phyloP scores from a whole-genome alignment of 345 rosid species.

The Heritiera fomes region DNA sequence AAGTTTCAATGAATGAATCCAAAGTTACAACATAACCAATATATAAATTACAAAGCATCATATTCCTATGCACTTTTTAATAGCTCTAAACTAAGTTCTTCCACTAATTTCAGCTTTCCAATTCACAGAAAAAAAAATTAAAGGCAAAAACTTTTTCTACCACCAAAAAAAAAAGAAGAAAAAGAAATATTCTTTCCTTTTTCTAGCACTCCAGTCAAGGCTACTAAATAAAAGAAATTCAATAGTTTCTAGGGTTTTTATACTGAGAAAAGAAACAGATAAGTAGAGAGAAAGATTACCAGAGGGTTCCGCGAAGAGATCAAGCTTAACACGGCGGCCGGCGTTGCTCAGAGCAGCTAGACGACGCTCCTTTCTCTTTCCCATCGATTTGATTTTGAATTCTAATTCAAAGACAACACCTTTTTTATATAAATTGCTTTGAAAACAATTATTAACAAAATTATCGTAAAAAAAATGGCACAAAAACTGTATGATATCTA shows the following conservation, averaged over 20 bases:
- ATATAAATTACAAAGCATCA: neutral
- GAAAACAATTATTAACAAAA: too few relatives aligned
- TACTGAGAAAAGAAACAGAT: neutral
- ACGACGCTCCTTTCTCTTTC: conserved; percentile 92
- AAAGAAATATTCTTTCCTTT: neutral
- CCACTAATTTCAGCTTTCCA: neutral
- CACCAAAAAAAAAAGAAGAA: too few relatives aligned
- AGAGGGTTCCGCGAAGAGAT: conserved; percentile 97
- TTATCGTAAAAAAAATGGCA: too few relatives aligned
- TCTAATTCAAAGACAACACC: neutral
- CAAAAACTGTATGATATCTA: too few relatives aligned
- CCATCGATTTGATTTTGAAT: conserved; percentile 47
- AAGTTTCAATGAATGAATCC: conserved; percentile 1
- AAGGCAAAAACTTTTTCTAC: neutral
- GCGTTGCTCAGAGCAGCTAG: conserved; percentile 73
- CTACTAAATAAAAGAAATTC: neutral
- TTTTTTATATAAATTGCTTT: neutral
- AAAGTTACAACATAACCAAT: neutral
- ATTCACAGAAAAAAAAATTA: neutral
- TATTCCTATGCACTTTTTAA: neutral
- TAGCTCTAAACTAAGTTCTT: conserved; percentile 1
- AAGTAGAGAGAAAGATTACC: conserved; percentile 43
- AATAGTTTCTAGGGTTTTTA: neutral
- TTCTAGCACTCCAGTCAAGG: neutral
- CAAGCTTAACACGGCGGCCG: conserved; percentile 94